Evolutionary conservation across 73 alveolate genomes (phyloP).

Genomic region (Tetrahymena malaccensis): DNA sequence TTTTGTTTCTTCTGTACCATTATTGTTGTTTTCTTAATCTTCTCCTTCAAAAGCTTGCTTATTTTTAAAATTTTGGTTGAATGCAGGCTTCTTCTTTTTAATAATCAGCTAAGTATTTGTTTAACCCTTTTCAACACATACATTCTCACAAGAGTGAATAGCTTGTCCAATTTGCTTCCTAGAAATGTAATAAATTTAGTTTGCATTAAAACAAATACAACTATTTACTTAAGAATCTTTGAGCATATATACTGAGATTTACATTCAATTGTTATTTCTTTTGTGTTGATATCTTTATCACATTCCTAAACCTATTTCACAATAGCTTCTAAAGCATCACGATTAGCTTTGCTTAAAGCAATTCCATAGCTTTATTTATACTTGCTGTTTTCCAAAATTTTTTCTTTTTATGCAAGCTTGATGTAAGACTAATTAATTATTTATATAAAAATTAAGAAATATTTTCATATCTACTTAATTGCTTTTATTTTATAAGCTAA

Average conservation of each 20-base stretch:
- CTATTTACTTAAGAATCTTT: background rate
- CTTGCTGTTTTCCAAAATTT: background rate
- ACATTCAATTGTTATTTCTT: background rate
- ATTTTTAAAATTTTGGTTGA: background rate
- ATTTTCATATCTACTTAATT: background rate
- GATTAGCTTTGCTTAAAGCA: background rate
- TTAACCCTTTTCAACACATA: background rate
- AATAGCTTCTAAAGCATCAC: background rate
- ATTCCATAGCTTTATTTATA: background rate
- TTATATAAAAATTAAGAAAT: background rate
- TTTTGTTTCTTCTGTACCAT: background rate
- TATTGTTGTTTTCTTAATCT: background rate
- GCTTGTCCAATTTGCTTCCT: background rate
- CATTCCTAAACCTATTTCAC: background rate
- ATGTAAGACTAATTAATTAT: background rate
- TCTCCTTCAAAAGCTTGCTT: background rate
- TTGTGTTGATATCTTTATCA: background rate
- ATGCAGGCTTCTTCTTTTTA: background rate
- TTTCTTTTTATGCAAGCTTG: background rate
- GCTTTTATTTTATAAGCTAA: background rate
- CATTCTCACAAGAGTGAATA: background rate
- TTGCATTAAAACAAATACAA: background rate
- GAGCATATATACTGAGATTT: background rate
- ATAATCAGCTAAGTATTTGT: background rate
- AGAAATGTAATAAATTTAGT: background rate